Evolutionary conservation across 371 early-diverging fungal genomes (phyloP), one percentile per base, ranked within the genome.

Genomic region (Mortierella sp.): DNA sequence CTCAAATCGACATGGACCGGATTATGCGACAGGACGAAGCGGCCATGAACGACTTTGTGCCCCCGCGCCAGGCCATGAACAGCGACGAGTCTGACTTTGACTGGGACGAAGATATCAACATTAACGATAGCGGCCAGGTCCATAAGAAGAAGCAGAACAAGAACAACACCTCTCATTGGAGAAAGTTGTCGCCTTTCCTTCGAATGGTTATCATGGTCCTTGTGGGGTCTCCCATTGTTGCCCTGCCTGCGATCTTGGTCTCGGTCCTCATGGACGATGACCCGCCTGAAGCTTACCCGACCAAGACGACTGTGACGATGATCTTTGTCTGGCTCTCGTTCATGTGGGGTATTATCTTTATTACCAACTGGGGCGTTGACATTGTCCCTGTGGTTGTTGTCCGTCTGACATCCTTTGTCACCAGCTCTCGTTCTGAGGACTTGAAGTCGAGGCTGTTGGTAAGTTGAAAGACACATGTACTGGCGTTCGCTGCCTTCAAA

Each of bases 11-110:
- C 69, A 85, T 85, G 72, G 86, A 85, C 34, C 75, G 85, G n/a
- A 84, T 84, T 19, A 80, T 84, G 81, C 80, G 76, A 71, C 81
- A 81, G 34, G 86, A 85, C n/a, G 81, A 85, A 55, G 77, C 77
- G 2, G 81, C 81, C n/a, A 81, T 81, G 76, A 81, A 85, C 72
- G 86, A 85, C 77, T 85, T 85, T 81, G 81, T 85, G 14, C 86
- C 86, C 0, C 86, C 86, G 9, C 78, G 86, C 4, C 86, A 85
- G 72, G 86, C 86, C 24, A 85, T 85, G 86, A 85, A 85, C 74
- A 85, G 86, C 40, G 86, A 85, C 48, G 86, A 85, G 69, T 85
- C 86, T 9, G 86, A 85, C 59, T 85, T 85, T 75, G 86, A 85
- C 46, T 85, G 86, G 86, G 86, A 85, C 31, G 86, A 79, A 26